Evolutionary conservation across 2,329 filamentous ascomycete species (phyloP).

Genomic region (Diplodia intermedia): DNA sequence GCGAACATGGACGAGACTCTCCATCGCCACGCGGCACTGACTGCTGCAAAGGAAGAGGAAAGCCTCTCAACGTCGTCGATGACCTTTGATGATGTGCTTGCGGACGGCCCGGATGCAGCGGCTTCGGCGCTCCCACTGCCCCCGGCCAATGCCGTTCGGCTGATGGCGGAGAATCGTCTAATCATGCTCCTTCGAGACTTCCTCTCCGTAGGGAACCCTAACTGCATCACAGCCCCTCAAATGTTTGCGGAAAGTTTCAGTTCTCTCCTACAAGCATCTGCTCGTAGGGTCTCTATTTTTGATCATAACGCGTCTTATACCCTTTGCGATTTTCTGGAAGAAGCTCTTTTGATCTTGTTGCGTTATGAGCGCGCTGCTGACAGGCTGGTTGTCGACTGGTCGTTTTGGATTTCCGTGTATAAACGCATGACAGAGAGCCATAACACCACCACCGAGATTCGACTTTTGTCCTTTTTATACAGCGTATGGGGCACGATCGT

Average conservation of each 20-base stretch:
- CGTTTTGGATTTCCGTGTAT: slow-evolving; percentile 84
- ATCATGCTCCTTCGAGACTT: slow-evolving; percentile 84
- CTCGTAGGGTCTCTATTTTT: slow-evolving; percentile 77
- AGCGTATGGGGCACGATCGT: slow-evolving; percentile 77
- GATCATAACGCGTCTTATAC: slow-evolving; percentile 86
- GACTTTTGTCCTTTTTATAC: slow-evolving; percentile 82
- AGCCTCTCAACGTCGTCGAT: slow-evolving; percentile 49
- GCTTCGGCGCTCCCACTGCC: slow-evolving; percentile 68
- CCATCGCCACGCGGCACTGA: slow-evolving; percentile 66
- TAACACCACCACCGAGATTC: slow-evolving; percentile 89
- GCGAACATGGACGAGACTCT: slow-evolving; percentile 82
- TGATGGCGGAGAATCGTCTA: slow-evolving; percentile 88
- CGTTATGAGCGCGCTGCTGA: slow-evolving; percentile 60
- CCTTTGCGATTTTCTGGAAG: slow-evolving; percentile 89
- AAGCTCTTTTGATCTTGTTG: slow-evolving; percentile 72
- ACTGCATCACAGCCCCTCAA: slow-evolving; percentile 64
- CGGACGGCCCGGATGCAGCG: slow-evolving; percentile 68
- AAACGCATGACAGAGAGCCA: slow-evolving; percentile 80
- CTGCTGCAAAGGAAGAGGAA: slow-evolving; percentile 36
- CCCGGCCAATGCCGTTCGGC: slow-evolving; percentile 73
- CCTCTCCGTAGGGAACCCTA: slow-evolving; percentile 65
- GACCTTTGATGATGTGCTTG: slow-evolving; percentile 71
- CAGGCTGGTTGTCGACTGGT: slow-evolving; percentile 71
- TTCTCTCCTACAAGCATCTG: slow-evolving; percentile 73
- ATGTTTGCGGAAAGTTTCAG: slow-evolving; percentile 81